Evolutionary conservation across 306 rosid species (phyloP), one percentile per base, ranked within the genome.

Genomic region (Neltuma alba): DNA sequence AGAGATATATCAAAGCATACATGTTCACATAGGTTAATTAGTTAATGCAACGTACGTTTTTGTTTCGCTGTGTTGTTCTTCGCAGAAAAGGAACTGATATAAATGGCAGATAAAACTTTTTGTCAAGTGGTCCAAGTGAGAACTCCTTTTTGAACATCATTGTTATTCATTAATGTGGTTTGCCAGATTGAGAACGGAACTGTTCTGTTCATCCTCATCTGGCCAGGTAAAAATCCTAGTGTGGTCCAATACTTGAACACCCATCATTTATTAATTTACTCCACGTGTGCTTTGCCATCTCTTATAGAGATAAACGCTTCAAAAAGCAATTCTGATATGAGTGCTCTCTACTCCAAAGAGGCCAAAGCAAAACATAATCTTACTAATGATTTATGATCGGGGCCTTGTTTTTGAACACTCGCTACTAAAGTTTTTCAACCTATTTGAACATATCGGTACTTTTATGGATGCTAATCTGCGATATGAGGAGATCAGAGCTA

Each of bases 201-300:
- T n/a, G 45, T 42, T 61, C 63, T 57, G 63, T 25, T 23, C 61
- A 54, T 54, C 45, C 33, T 37, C 34, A 31, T 76, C 20, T 54
- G 12, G 61, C 38, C 65, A 42, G 61, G 78, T 66, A 64, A 78
- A 67, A 73, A 67, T 58, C 45, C 28, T 75, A 81, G 74, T 65
- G 76, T 58, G 83, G 74, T 14, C 44, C 75, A 50, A 33, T 74
- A 60, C 27, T 70, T 70, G 67, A 21, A 52, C 27, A 52, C 7
- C 67, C 40, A 41, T 58, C 31, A 75, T 5, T 57, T 10, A 23
- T 23, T 6, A 7, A 31, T 30, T 30, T 18, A 33, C 6, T 75
- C 74, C 76, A 4, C 68, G 38, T 31, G 52, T 64, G 27, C 25
- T 63, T 34, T 63, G 5, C 42, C 69, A n/a, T n/a, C 12, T 16